phyloP scores from a whole-genome alignment of 1,284 basidiomycete genomes.

The Rugosomyces carneus region DNA sequence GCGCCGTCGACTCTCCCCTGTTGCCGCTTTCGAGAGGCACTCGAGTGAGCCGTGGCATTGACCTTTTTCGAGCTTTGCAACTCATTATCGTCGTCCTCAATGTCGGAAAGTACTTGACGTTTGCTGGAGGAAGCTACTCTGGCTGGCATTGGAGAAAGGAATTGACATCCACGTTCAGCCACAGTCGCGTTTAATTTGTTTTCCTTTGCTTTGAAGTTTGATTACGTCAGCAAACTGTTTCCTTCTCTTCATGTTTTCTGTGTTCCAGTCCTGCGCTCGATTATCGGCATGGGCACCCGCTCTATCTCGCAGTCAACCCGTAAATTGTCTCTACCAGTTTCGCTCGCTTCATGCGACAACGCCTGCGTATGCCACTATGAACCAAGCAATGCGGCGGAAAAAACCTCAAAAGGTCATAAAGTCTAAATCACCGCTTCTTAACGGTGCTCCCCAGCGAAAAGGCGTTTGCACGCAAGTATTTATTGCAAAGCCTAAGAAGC shows the following conservation, averaged over 20 bases:
- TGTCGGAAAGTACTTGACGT: constrained; percentile 49
- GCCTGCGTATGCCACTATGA: constrained; percentile 61
- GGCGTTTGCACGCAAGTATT: constrained; percentile 85
- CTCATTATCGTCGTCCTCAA: constrained; percentile 54
- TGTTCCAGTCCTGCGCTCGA: constrained; percentile 28
- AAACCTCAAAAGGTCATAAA: constrained; percentile 45
- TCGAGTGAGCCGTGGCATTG: constrained; percentile 12
- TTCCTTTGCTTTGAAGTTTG: constrained; percentile 27
- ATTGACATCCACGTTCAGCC: constrained; percentile 9
- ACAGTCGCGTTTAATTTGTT: constrained; percentile 26
- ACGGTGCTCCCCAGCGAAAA: constrained; percentile 79
- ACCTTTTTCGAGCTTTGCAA: constrained; percentile 33
- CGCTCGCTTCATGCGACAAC: constrained; percentile 66
- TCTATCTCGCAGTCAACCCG: constrained; percentile 11
- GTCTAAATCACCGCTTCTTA: constrained; percentile 73
- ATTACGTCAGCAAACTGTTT: constrained; percentile 6
- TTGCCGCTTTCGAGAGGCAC: constrained; percentile 29
- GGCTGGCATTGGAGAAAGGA: constrained; percentile 33
- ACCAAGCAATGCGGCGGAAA: constrained; percentile 71
- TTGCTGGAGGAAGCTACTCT: constrained; percentile 35
- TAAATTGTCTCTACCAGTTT: constrained; percentile 20
- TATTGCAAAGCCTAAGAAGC: constrained; percentile 92
- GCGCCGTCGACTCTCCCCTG: constrained; percentile 24
- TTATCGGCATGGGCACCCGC: constrained; percentile 18
- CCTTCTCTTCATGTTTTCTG: constrained; percentile 36